Conservation (phyloP, 768 basidiomycete genomes). For the Xerocomellus dryophilus region DNA sequence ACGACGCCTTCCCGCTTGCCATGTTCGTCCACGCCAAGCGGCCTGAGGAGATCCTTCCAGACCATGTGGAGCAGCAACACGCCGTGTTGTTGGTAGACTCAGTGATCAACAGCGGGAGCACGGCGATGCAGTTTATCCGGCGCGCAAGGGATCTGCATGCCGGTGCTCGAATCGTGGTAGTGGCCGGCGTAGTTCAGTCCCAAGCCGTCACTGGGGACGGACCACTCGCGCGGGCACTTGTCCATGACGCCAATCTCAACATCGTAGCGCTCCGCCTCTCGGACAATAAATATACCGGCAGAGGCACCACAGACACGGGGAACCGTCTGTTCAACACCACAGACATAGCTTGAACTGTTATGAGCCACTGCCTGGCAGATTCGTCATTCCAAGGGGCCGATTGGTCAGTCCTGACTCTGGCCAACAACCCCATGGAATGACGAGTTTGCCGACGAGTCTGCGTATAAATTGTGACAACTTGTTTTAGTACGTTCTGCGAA, state of each 20-base stretch:
- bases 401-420: no score
- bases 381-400: no score
- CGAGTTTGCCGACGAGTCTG: no score
- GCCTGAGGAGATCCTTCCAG: conserved; percentile 14
- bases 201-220: conserved; percentile 11
- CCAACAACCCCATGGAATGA: no score
- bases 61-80: conserved; percentile 11
- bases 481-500: no score
- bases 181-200: conserved; percentile 13
- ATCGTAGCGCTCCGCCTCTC: conserved; percentile 13
- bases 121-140: conserved; percentile 15
- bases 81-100: conserved; percentile 17
- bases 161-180: conserved; percentile 15
- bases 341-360: conserved; percentile 8
- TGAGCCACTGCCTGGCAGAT: no score
- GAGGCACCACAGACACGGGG: conserved; percentile 14
- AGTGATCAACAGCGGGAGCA: conserved; percentile 12
- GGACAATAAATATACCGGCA: conserved; percentile 15
- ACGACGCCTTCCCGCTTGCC: conserved; percentile 14
- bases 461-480: no score
- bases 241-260: conserved; percentile 12
- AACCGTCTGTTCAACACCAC: conserved; percentile 14
- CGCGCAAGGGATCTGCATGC: conserved; percentile 9
- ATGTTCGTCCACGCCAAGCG: conserved; percentile 15
- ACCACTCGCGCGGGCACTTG: conserved; percentile 13